Conservation (phyloP, 2,329 filamentous ascomycete genomes). For the Pyrenophora seminiperda region DNA sequence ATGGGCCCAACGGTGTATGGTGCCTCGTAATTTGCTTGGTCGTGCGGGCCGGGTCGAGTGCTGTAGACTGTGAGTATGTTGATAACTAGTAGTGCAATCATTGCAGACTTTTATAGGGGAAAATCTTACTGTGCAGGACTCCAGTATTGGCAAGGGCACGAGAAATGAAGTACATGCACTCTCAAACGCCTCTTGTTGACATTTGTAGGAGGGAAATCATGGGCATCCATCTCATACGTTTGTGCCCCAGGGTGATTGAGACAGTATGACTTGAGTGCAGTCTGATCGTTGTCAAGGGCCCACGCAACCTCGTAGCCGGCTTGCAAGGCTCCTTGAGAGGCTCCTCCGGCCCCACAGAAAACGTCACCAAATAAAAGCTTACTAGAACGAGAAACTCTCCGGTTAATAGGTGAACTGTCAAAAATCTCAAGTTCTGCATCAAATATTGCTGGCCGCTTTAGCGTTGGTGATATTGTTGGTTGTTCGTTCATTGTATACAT, state of each 20-base stretch:
- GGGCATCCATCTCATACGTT: constrained; percentile 18
- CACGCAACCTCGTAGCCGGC: constrained; percentile 17
- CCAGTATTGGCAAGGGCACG: constrained; percentile 26
- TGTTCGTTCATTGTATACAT: too few species aligned
- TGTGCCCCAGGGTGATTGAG: constrained; percentile 16
- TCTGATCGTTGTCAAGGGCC: constrained; percentile 27
- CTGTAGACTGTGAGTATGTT: constrained; percentile 7
- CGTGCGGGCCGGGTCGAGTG: constrained; percentile 23
- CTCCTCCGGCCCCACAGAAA: constrained; percentile 33
- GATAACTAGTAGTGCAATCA: neutral
- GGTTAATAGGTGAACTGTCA: constrained; percentile 1
- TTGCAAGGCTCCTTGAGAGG: constrained; percentile 25
- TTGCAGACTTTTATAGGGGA: too few species aligned
- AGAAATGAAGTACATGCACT: constrained; percentile 28
- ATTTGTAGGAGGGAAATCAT: constrained; percentile 16
- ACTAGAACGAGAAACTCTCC: neutral
- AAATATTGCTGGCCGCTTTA: neutral
- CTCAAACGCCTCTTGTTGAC: neutral
- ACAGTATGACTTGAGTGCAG: constrained; percentile 18
- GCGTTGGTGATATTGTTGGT: too few species aligned
- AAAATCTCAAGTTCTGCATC: neutral
- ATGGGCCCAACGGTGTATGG: constrained; percentile 22
- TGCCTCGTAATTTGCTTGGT: constrained; percentile 29
- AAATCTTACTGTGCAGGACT: constrained; percentile 25
- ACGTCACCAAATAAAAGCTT: constrained; percentile 21